Evolutionary conservation across 129 eudicot species (phyloP).

Genomic region (sunflower (Helianthus annuus)): HanXRQr2.0-SUNRISE NC_035434.2:22480201-22480700

Average conservation of each 20-base stretch:
- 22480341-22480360: slow-evolving; percentile 61
- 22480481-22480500: neutral
- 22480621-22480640: too few relatives aligned
- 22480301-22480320: slow-evolving; percentile 73
- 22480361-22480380: slow-evolving; percentile 48
- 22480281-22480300: slow-evolving; percentile 48
- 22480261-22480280: slow-evolving; percentile 45
- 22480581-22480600: neutral
- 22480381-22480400: neutral
- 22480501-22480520: neutral
- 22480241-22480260: slow-evolving; percentile 74
- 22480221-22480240: slow-evolving; percentile 85
- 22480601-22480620: neutral
- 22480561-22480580: slow-evolving; percentile 3
- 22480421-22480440: neutral
- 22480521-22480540: neutral
- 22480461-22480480: neutral
- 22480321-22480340: slow-evolving; percentile 76
- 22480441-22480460: neutral
- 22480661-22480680: too few relatives aligned
- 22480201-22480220: neutral
- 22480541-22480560: neutral
- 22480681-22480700: too few relatives aligned
- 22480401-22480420: neutral
- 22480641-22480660: too few relatives aligned